Evolutionary conservation across 225 moss, liverwort and hornwort species (phyloP), one percentile per base, ranked within the genome.

Genomic region (Takakia lepidozioides): DNA sequence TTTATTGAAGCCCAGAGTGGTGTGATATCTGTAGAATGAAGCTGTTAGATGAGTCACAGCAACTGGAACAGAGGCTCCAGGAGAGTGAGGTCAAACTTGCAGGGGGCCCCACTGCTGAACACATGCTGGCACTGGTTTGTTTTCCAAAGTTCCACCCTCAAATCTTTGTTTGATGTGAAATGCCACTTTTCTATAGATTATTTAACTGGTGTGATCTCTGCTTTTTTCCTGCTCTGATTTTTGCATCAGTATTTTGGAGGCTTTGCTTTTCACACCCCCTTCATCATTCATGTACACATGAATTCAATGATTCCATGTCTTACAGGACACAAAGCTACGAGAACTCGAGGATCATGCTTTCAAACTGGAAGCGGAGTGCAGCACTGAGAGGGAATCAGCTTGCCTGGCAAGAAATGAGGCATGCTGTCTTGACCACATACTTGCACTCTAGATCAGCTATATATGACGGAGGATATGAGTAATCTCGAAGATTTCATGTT

Each of bases 1-100:
- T n/a, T n/a, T n/a, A n/a, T n/a, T n/a, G n/a, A n/a, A n/a, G n/a
- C n/a, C n/a, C n/a, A n/a, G n/a, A n/a, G n/a, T n/a, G n/a, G n/a
- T n/a, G n/a, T n/a, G n/a, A n/a, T n/a, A n/a, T n/a, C n/a, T n/a
- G n/a, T n/a, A n/a, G n/a, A n/a, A 28, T 52, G 16, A 63, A 29
- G 27, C 63, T 74, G 57, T 49, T 55, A 25, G 59, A 57, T 22
- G 73, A 79, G 54, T 56, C 70, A 41, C 49, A 54, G 22, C 43
- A 60, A 9, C 40, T 74, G 29, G 62, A 66, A 45, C 57, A 51
- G 56, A 57, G 62, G 35, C 49, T 56, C 52, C 56, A 50, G 28
- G 56, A 25, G 55, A 70, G 56, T 34, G 24, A 38, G 45, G 54
- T 52, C 22, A 46, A 54, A 10, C 30, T 53, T 38, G 26, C 57